These are phyloP conservation scores for Aspergillus nidulans DNA, from an alignment of 495 filamentous ascomycete genomes.

Conservation along the genomic window DNA sequence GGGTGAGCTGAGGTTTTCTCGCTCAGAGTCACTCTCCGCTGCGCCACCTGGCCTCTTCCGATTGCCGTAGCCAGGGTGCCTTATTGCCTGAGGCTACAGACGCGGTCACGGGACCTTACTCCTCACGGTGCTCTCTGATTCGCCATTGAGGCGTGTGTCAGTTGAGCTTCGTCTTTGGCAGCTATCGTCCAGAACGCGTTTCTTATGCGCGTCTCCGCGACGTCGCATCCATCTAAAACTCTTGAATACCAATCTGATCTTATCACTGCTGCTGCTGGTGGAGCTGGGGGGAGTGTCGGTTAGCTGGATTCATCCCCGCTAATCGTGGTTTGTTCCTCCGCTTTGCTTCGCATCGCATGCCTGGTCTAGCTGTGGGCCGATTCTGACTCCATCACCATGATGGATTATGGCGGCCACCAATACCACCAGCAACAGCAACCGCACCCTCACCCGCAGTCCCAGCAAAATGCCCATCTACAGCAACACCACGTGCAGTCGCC, in stretches of 20 bases:
- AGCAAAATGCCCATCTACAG: conserved; percentile 25
- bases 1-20: conserved; percentile 13
- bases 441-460: conserved; percentile 24
- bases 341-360: conserved; percentile 1
- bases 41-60: conserved; percentile 10
- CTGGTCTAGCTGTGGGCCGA: neutral
- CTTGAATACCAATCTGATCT: conserved; percentile 1
- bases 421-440: conserved; percentile 33
- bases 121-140: conserved; percentile 2
- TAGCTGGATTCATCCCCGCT: neutral
- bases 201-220: conserved; percentile 8
- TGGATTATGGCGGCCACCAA: conserved; percentile 32
- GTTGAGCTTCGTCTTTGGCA: neutral
- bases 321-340: neutral
- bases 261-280: conserved; percentile 8
- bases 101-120: conserved; percentile 2
- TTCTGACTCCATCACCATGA: conserved; percentile 17
- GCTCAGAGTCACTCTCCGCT: neutral
- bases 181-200: conserved; percentile 3
- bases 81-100: conserved; percentile 11
- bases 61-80: conserved; percentile 8
- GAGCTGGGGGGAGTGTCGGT: conserved; percentile 1
- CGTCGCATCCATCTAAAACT: conserved; percentile 1
- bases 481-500: conserved; percentile 29
- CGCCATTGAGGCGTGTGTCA: neutral